Conservation (phyloP, 148 eudicot species). For the Chenopodium suecicum region DNA sequence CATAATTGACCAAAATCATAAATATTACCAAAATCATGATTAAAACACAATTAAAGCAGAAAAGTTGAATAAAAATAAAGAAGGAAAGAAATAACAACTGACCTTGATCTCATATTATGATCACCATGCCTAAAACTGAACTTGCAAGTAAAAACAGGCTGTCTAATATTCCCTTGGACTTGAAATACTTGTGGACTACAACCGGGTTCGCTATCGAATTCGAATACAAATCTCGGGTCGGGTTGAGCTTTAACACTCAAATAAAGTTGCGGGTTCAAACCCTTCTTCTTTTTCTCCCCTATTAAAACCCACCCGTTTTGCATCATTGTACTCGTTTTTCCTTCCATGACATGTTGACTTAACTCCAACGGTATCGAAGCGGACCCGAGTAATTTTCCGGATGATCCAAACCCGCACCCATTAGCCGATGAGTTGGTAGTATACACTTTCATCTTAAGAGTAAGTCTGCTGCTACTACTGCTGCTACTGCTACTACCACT, state of each 20-base stretch:
- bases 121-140: constrained; percentile 71
- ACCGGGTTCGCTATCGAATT: constrained; percentile 85
- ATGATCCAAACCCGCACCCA: constrained; percentile 36
- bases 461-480: not conserved
- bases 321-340: constrained; percentile 39
- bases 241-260: constrained; percentile 66
- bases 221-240: constrained; percentile 87
- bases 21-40: too few relatives aligned
- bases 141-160: constrained; percentile 89
- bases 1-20: not conserved
- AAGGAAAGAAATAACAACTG: not conserved
- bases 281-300: constrained; percentile 23
- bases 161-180: constrained; percentile 71
- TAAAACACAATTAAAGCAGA: too few relatives aligned
- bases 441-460: constrained; percentile 47
- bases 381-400: constrained; percentile 54
- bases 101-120: constrained; percentile 57
- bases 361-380: constrained; percentile 52
- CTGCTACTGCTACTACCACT: too few relatives aligned
- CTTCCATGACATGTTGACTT: constrained; percentile 22
- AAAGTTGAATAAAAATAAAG: not conserved
- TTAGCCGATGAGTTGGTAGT: not conserved
- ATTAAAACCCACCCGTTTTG: constrained; percentile 76
- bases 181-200: constrained; percentile 95
- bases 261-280: constrained; percentile 39